Base-by-base conservation (phyloP, 192 early-diverging fungal genomes). In the Paraglomus brasilianum region DNA sequence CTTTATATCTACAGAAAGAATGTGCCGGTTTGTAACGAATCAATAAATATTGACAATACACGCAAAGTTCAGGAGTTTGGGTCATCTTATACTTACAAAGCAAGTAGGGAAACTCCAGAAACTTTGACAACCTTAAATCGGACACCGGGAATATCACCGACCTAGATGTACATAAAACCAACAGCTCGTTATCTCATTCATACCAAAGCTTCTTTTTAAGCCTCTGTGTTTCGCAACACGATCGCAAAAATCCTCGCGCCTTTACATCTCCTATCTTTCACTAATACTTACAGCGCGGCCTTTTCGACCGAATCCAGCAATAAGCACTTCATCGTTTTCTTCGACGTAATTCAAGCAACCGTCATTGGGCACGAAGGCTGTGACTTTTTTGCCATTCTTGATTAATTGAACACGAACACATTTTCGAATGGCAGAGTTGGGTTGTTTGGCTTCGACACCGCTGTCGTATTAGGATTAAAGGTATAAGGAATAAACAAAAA, bases 71-170 rank as follows among this genome's bases (percentile, higher is more conserved):
- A 9, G n/a, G 40, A 30, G 13, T 1, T 24, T 36, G 13, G 13
- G 22, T 19, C 22, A 53, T 10, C 14, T 53, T 53, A 22, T 10
- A 67, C 65, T 67, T 93, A 99, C 82, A 99, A 83, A 77, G 97
- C 96, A 66, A 98, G 84, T 73, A 99, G 95, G 52, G 96, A 93
- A 75, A 99, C 97, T 84, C 96, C 96, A 73, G 97, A 91, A 76
- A 99, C 97, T 89, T 99, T 97, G 83, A 99, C 95, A 75, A 98
- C 88, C 94, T 99, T 99, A 94, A 99, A 99, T 76, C 97, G 96
- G 76, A 98, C 93, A 94, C 97, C 97, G 77, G 97, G 97, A 86
- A 98, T 94, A 96, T 98, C 96, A 93, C 97, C 96, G 73, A 90
- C 74, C 71, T 72, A 66, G 5, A 17, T 13, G 60, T n/a, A n/a